phyloP scores from a whole-genome alignment of 257 asterid genomes.

The Pogostemon cablin region DNA sequence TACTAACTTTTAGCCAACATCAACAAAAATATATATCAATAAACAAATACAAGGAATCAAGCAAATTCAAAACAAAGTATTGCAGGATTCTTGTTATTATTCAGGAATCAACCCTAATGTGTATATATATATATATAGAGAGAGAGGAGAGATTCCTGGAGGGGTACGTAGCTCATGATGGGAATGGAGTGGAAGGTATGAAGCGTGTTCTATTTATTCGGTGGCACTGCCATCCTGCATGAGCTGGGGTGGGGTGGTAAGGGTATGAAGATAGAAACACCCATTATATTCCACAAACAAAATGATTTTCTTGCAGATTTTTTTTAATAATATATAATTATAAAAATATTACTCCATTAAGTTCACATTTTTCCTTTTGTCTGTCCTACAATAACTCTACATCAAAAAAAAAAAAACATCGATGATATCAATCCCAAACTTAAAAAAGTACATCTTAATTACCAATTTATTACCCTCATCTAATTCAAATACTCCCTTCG shows the following conservation, averaged over 20 bases:
- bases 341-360: no score
- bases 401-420: no score
- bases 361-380: no score
- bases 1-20: background rate
- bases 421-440: no score
- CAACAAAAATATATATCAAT: conserved; percentile 15
- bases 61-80: background rate
- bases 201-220: conserved; percentile 39
- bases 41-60: background rate
- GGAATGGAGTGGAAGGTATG: conserved; percentile 29
- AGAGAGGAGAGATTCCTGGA: conserved; percentile 27
- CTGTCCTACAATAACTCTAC: no score
- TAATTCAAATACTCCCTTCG: no score
- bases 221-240: conserved; percentile 47
- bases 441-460: no score
- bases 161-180: conserved; percentile 13
- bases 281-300: background rate
- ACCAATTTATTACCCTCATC: no score
- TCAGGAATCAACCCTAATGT: no score
- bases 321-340: no score
- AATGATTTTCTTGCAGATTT: no score
- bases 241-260: conserved; percentile 1
- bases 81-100: no score
- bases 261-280: background rate
- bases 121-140: conserved; percentile 1